Base-by-base conservation (phyloP, 2,329 filamentous ascomycete species). In the Nemania serpens region DNA sequence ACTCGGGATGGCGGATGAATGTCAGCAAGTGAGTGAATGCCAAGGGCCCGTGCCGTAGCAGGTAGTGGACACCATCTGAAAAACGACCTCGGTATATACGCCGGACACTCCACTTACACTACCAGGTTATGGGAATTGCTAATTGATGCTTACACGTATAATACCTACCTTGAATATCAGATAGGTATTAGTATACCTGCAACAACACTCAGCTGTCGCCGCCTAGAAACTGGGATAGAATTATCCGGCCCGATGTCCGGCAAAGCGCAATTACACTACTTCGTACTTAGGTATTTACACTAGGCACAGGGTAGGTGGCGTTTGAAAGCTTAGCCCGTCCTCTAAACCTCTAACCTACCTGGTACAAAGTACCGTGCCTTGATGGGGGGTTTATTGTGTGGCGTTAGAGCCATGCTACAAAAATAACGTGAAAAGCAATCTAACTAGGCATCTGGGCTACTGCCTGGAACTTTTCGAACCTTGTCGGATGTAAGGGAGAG, bases 1-100 rank as follows among this genome's bases (percentile, higher is more conserved):
- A 29, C 25, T 29, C 25, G 25, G 25, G 25, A 29, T 29, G 25
- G 25, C 25, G 25, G 25, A 29, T 29, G 37, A 20, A 52, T 61
- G 43, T 29, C 54, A 58, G 25, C 25, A 54, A 49, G 54, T 46
- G 53, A 34, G n/a, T n/a, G n/a, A 49, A 43, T 39, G 59, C 54
- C 45, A 43, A 37, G 54, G 46, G n/a, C 53, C 48, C 11, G 39
- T 20, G 52, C 42, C 41, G 54, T 42, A 9, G n/a, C 4, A 42
- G 39, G 39, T 18, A 10, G 15, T 42, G 15, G 13, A 15, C 37
- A 41, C n/a, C n/a, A n/a, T n/a, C n/a, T n/a, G n/a, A n/a, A n/a
- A n/a, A n/a, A n/a, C 25, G 3, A 29, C 7, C 4, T 29, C 25
- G 25, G 25, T 29, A 29, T 29, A 7, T 29, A 29, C n/a, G n/a